Evolutionary conservation across 2,329 filamentous ascomycete genomes (phyloP).

Genomic region (Alternaria longipes): DNA sequence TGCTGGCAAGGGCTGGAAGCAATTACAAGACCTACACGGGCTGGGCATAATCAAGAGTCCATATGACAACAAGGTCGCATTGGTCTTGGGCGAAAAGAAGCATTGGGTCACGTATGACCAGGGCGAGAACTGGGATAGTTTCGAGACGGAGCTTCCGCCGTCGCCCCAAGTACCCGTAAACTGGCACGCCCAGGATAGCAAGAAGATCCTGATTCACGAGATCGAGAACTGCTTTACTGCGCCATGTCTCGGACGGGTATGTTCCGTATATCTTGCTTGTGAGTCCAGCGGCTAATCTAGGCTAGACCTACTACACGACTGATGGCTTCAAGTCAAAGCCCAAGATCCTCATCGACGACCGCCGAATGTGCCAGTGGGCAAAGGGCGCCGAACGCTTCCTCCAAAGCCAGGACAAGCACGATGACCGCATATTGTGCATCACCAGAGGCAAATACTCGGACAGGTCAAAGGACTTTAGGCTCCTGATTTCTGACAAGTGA

Average conservation of each 20-base stretch:
- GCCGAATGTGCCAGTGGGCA: constrained; percentile 87
- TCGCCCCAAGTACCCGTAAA: constrained; percentile 69
- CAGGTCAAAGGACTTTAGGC: constrained; percentile 75
- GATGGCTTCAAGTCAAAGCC: constrained; percentile 80
- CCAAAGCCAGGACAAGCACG: constrained; percentile 70
- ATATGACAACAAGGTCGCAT: constrained; percentile 80
- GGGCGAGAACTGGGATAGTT: constrained; percentile 82
- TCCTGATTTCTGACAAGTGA: constrained; percentile 78
- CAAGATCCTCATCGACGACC: constrained; percentile 71
- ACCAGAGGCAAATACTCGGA: constrained; percentile 76
- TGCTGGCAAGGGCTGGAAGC: constrained; percentile 80
- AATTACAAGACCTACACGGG: constrained; percentile 68
- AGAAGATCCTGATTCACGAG: constrained; percentile 83
- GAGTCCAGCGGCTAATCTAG: constrained; percentile 17
- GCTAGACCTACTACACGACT: constrained; percentile 73
- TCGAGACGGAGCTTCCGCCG: constrained; percentile 66
- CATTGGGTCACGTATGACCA: constrained; percentile 88
- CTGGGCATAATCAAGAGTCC: constrained; percentile 77
- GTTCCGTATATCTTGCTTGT: not conserved
- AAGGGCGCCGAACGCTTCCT: constrained; percentile 78
- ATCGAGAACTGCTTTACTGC: constrained; percentile 51
- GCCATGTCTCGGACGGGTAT: constrained; percentile 63
- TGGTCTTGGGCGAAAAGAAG: constrained; percentile 74
- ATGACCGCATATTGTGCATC: constrained; percentile 81
- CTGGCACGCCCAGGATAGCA: constrained; percentile 84